A percentile compares a stretch with the other conserved stretches of the same genome.
Conservation (phyloP, 2,329 filamentous ascomycete species). For the Chaetomium olivaceum region DNA sequence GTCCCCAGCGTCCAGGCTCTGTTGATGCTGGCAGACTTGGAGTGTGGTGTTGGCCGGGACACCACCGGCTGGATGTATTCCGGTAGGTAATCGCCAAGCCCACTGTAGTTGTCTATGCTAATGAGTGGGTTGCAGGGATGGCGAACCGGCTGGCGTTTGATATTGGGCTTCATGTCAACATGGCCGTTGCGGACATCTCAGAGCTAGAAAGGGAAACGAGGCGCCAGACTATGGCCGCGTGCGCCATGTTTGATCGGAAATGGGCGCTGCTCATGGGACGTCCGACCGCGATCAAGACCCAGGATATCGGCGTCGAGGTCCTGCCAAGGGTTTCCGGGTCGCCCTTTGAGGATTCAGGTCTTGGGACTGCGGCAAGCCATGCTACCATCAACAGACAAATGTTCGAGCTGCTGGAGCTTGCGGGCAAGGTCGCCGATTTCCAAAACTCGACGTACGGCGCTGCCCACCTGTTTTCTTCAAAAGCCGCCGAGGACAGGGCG, state of each 20-base stretch:
- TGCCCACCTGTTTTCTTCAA: constrained; percentile 35
- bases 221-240: constrained; percentile 54
- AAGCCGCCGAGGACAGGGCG: constrained; percentile 46
- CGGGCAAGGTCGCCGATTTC: constrained; percentile 52
- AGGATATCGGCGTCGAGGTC: constrained; percentile 52
- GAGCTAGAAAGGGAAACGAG: constrained; percentile 51
- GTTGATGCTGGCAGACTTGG: constrained; percentile 53
- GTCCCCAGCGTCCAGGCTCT: constrained; percentile 55
- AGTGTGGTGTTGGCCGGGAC: constrained; percentile 55
- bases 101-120: constrained; percentile 23
- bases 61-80: constrained; percentile 58
- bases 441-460: constrained; percentile 38
- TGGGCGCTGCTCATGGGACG: constrained; percentile 58
- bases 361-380: constrained; percentile 30
- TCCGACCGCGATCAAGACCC: constrained; percentile 54
- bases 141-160: constrained; percentile 50
- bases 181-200: constrained; percentile 43
- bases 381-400: constrained; percentile 52
- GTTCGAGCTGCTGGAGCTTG: constrained; percentile 57
- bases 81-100: constrained; percentile 41
- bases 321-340: constrained; percentile 45
- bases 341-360: constrained; percentile 37
- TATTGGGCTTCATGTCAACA: constrained; percentile 52
- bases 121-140: constrained; percentile 39
- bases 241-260: constrained; percentile 55